Percentiles rank a stretch among this genome's conserved stretches.
Evolutionary conservation across 805 yeast species (phyloP).

Genomic region (Clavispora vitiphila): DNA sequence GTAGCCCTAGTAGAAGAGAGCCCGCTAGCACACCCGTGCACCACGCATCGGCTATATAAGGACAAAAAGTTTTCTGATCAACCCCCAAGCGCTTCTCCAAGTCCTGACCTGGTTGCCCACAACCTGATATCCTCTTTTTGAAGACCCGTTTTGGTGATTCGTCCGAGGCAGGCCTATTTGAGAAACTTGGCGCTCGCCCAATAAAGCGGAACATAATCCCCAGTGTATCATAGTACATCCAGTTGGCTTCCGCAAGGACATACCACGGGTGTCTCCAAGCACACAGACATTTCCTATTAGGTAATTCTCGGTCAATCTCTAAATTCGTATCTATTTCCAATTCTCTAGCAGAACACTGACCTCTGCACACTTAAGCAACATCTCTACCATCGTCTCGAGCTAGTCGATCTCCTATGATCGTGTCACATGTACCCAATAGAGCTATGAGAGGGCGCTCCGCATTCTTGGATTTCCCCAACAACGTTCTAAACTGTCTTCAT

Average conservation of each 20-base stretch:
- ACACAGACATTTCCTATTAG: slow-evolving; percentile 39
- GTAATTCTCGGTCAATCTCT: too few relatives aligned
- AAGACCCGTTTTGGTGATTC: slow-evolving; percentile 42
- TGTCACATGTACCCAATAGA: too few relatives aligned
- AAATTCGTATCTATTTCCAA: background rate
- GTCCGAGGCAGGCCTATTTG: slow-evolving; percentile 28
- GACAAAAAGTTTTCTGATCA: background rate
- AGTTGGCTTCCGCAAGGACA: slow-evolving; percentile 18
- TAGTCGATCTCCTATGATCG: too few relatives aligned
- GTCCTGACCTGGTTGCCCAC: slow-evolving; percentile 13
- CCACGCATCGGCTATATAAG: slow-evolving; percentile 2
- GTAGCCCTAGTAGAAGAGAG: background rate
- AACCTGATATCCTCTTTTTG: slow-evolving; percentile 24
- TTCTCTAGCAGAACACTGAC: too few relatives aligned
- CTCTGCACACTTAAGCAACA: too few relatives aligned
- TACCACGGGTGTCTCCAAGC: slow-evolving; percentile 48
- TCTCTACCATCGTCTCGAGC: too few relatives aligned
- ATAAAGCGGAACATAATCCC: slow-evolving; percentile 18
- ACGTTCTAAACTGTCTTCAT: too few relatives aligned
- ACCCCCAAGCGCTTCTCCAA: slow-evolving; percentile 5
- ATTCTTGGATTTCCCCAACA: too few relatives aligned
- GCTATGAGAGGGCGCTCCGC: too few relatives aligned
- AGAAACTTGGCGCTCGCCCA: slow-evolving; percentile 17
- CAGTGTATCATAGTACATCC: slow-evolving; percentile 49
- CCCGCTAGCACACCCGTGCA: slow-evolving; percentile 8